These are phyloP conservation scores for Dactylella cylindrospora DNA, from an alignment of 2,329 filamentous ascomycete species.

Conservation along the genomic window DNA sequence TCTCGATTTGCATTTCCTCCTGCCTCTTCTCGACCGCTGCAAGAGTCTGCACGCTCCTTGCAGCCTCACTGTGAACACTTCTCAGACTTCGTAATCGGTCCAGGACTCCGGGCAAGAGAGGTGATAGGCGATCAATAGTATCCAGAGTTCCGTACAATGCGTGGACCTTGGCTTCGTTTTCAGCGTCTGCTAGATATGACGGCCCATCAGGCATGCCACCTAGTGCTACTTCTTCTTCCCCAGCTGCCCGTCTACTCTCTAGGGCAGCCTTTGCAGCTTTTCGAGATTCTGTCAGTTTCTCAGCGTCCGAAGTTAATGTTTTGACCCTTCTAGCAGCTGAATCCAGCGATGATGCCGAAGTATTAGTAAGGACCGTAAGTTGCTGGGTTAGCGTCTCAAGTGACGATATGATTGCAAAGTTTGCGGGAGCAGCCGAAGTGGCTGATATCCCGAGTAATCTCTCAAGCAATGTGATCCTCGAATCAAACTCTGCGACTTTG, in stretches of 20 bases:
- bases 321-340: conserved; percentile 69
- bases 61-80: conserved; percentile 82
- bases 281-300: conserved; percentile 67
- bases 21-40: conserved; percentile 77
- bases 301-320: conserved; percentile 70
- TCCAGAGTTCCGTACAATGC: conserved; percentile 85
- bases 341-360: conserved; percentile 72
- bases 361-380: conserved; percentile 71
- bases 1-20: conserved; percentile 76
- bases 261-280: conserved; percentile 64
- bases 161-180: conserved; percentile 84
- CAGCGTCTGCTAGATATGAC: conserved; percentile 56
- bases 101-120: conserved; percentile 79
- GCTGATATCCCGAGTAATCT: conserved; percentile 76
- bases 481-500: conserved; percentile 84
- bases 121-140: conserved; percentile 82
- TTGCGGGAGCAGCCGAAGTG: conserved; percentile 57
- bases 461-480: conserved; percentile 75
- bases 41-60: conserved; percentile 74
- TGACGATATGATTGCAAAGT: conserved; percentile 73
- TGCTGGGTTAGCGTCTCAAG: conserved; percentile 79
- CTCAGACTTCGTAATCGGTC: conserved; percentile 81
- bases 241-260: conserved; percentile 55
- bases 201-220: conserved; percentile 49
- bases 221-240: conserved; percentile 30